phyloP scores from a whole-genome alignment of 192 early-diverging fungal genomes.

The Backusella tuberculispora region DNA sequence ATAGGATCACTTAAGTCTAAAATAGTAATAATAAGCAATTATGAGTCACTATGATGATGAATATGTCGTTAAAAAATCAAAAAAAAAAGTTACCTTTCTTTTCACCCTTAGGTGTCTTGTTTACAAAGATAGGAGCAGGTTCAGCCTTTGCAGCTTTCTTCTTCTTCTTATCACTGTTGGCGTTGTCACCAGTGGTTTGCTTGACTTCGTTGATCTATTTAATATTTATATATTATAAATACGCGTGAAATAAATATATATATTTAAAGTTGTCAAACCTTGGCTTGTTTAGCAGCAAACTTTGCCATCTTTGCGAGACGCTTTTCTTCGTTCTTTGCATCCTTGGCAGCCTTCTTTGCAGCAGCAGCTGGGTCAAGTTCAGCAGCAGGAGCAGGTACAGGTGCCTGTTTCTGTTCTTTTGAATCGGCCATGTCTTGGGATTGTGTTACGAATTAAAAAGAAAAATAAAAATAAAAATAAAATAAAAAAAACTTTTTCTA shows the following conservation, averaged over 20 bases:
- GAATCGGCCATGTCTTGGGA: neutral
- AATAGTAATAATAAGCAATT: neutral
- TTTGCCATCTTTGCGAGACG: slow-evolving; percentile 91
- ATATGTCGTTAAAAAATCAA: neutral
- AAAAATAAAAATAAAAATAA: neutral
- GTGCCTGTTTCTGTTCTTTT: slow-evolving; percentile 16
- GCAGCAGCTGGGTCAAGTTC: slow-evolving; percentile 30
- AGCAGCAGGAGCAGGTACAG: neutral
- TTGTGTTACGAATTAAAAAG: neutral
- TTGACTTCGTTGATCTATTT: slow-evolving; percentile 27
- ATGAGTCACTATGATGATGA: slow-evolving; percentile 4
- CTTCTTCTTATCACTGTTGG: slow-evolving; percentile 55
- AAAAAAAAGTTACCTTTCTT: slow-evolving; percentile 67
- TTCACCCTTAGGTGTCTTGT: slow-evolving; percentile 84
- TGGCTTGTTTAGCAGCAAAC: slow-evolving; percentile 88
- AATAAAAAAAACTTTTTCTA: slow-evolving; percentile 11
- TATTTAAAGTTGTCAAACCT: slow-evolving; percentile 39
- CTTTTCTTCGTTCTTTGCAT: slow-evolving; percentile 91
- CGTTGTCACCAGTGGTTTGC: slow-evolving; percentile 19
- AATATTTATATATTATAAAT: neutral
- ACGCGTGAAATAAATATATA: neutral
- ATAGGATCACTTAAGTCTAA: slow-evolving; percentile 76
- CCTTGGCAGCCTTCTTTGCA: slow-evolving; percentile 73
- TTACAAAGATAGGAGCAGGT: slow-evolving; percentile 70
- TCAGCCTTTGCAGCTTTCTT: slow-evolving; percentile 59